These are phyloP conservation scores for Alternaria infectoria DNA, from an alignment of 2,329 filamentous ascomycete species.

Conservation along the genomic window DNA sequence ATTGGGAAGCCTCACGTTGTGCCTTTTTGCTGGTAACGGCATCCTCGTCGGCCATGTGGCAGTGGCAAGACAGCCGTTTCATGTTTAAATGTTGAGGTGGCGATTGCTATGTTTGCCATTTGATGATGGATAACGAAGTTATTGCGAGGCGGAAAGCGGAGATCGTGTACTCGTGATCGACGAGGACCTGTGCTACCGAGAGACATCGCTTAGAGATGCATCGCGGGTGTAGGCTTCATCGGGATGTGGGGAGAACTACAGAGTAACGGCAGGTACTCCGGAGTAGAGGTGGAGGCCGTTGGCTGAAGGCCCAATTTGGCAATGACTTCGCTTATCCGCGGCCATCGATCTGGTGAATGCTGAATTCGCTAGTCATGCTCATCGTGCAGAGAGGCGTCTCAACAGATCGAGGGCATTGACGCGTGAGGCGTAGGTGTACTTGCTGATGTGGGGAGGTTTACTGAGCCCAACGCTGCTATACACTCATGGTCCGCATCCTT, in stretches of 20 bases:
- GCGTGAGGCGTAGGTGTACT: neutral
- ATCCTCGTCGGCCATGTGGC: conserved; percentile 13
- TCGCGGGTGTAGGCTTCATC: conserved; percentile 3
- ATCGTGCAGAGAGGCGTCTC: conserved; percentile 2
- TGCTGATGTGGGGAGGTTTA: neutral
- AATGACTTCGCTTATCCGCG: neutral
- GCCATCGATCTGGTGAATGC: neutral
- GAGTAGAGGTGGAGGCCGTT: neutral
- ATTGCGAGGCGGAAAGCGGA: neutral
- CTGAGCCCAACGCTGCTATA: neutral
- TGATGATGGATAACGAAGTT: neutral
- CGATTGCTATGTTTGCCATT: conserved; percentile 6
- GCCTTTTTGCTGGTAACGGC: neutral
- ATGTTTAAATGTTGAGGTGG: conserved; percentile 1
- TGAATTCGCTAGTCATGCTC: neutral
- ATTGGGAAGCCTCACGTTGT: conserved; percentile 1
- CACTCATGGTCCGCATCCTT: neutral
- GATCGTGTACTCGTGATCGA: neutral
- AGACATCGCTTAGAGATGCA: conserved; percentile 1
- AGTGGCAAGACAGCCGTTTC: conserved; percentile 4
- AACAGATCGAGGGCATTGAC: neutral
- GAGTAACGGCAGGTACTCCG: neutral
- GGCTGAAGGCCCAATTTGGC: neutral
- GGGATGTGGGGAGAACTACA: conserved; percentile 1
- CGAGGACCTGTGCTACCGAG: neutral